Conservation (phyloP, 352 stramenopile species). For the Phytophthora sansomeana region DNA sequence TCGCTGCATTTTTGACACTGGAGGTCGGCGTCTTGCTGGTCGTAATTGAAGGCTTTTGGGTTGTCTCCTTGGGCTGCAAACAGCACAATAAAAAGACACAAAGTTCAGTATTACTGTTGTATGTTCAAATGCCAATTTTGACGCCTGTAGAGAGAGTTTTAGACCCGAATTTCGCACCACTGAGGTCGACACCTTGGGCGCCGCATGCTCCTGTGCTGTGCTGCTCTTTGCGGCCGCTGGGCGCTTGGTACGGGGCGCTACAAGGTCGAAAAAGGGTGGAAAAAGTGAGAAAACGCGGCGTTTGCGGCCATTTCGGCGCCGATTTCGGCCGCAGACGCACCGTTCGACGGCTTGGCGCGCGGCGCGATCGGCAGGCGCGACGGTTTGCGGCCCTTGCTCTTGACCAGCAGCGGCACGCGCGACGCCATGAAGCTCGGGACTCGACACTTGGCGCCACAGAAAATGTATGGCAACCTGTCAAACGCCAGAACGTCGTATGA, state of each 20-base stretch:
- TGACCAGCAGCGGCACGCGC: constrained; percentile 80
- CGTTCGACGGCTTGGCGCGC: constrained; percentile 65
- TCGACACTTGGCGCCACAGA: constrained; percentile 21
- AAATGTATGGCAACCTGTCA: constrained; percentile 43
- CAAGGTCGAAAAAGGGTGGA: not conserved
- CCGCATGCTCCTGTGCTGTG: not conserved
- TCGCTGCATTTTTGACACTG: not conserved
- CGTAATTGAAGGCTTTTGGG: not conserved
- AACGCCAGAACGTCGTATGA: not conserved
- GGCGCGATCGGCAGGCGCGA: constrained; percentile 75
- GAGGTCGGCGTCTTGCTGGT: not conserved
- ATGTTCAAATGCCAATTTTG: not conserved
- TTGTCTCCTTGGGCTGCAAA: constrained; percentile 10
- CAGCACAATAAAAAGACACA: not conserved
- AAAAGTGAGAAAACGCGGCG: constrained; percentile 10
- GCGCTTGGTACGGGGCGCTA: constrained; percentile 43
- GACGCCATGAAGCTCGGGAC: constrained; percentile 49
- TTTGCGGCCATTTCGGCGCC: constrained; percentile 2
- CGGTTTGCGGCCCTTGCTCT: constrained; percentile 76
- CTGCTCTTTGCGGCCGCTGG: constrained; percentile 8
- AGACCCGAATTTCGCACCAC: constrained; percentile 22
- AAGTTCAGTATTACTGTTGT: constrained; percentile 1
- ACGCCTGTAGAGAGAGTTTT: not conserved
- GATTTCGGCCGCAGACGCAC: constrained; percentile 38
- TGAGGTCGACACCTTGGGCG: not conserved